Evolutionary conservation across 176 grass and related monocot species (phyloP).

Genomic region (Carex myosuroides): DNA sequence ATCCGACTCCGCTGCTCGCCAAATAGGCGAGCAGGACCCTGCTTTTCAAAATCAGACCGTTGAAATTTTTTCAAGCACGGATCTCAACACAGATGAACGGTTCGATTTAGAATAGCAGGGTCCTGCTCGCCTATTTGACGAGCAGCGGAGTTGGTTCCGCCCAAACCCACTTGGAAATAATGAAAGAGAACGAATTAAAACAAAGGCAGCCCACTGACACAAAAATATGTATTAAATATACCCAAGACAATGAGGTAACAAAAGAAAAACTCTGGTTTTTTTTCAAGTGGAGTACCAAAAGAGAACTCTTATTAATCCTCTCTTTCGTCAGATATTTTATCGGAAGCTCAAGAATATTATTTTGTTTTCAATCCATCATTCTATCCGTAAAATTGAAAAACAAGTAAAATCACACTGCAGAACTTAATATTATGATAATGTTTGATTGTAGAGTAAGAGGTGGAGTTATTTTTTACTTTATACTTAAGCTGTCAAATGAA

Average conservation of each 20-base stretch:
- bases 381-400: neutral
- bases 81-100: too few species aligned
- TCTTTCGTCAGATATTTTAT: neutral
- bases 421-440: neutral
- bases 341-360: neutral
- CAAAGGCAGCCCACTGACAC: neutral
- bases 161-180: neutral
- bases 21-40: too few species aligned
- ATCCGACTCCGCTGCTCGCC: too few species aligned
- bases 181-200: conserved; percentile 3
- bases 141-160: too few species aligned
- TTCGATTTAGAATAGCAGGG: too few species aligned
- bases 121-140: too few species aligned
- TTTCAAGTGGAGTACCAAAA: neutral
- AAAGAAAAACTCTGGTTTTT: neutral
- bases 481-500: too few species aligned
- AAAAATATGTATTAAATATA: neutral
- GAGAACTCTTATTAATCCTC: neutral
- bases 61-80: too few species aligned
- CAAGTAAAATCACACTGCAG: neutral
- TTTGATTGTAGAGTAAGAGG: too few species aligned
- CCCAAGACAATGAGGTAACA: too few species aligned
- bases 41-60: too few species aligned
- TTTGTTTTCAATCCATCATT: neutral
- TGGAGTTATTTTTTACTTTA: too few species aligned